These are phyloP conservation scores for Blastobotrys capitulatus DNA, from an alignment of 1,139 yeast genomes.

Conservation along the genomic window DNA sequence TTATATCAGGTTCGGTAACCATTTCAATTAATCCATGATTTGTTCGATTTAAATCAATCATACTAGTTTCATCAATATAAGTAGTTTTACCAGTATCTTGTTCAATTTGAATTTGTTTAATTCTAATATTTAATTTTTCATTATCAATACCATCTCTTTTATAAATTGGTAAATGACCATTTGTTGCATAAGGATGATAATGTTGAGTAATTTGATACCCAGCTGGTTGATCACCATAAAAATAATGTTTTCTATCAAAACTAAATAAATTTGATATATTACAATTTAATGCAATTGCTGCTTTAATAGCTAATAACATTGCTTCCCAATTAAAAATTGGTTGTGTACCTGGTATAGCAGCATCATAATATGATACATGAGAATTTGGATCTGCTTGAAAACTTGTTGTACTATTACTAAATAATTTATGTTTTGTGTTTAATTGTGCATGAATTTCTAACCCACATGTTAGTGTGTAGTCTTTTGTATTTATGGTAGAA, in stretches of 20 bases:
- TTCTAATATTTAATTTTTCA: constrained; percentile 32
- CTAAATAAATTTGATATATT: constrained; percentile 51
- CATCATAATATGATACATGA: constrained; percentile 71
- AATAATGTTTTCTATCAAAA: constrained; percentile 92
- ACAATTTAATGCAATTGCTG: constrained; percentile 68
- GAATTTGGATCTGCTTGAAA: constrained; percentile 59
- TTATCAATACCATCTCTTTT: constrained; percentile 47
- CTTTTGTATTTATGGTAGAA: neutral
- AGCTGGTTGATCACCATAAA: constrained; percentile 92
- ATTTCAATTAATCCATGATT: constrained; percentile 85
- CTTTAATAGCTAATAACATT: constrained; percentile 58
- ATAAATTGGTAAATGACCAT: constrained; percentile 52
- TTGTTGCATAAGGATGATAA: constrained; percentile 68
- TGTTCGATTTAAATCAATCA: constrained; percentile 75
- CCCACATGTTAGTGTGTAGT: constrained; percentile 61
- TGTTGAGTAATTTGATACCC: constrained; percentile 96
- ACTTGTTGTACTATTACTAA: constrained; percentile 45
- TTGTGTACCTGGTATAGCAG: constrained; percentile 89
- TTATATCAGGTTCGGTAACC: constrained; percentile 87
- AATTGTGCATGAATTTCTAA: constrained; percentile 91
- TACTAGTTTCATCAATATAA: constrained; percentile 42
- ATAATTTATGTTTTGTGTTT: constrained; percentile 65
- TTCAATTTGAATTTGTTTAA: constrained; percentile 79
- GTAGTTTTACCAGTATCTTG: constrained; percentile 90
- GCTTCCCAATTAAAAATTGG: constrained; percentile 80